A percentile compares a stretch with the other conserved stretches of the same genome.
Evolutionary conservation across 2,329 filamentous ascomycete genomes (phyloP).

Genomic region (Nemania diffusa): DNA sequence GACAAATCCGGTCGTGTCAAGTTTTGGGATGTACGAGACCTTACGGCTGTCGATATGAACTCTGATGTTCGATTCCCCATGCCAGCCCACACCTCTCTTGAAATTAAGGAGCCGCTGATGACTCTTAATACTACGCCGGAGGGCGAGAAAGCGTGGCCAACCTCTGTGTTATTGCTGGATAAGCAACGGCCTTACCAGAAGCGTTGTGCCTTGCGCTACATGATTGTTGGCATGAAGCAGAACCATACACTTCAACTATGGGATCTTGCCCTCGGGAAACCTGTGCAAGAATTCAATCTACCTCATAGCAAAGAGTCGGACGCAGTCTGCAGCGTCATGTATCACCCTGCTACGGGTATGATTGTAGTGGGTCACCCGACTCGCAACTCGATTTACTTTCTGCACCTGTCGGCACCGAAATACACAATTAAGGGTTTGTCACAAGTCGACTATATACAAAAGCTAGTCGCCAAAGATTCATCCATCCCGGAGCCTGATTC

Average conservation of each 20-base stretch:
- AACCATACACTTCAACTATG: slow-evolving; percentile 98
- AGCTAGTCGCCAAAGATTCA: slow-evolving; percentile 76
- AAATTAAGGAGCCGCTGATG: slow-evolving; percentile 86
- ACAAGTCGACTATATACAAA: slow-evolving; percentile 88
- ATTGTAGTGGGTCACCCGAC: slow-evolving; percentile 96
- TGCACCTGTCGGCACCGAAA: slow-evolving; percentile 92
- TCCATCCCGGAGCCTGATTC: slow-evolving; percentile 86
- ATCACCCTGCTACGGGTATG: slow-evolving; percentile 91
- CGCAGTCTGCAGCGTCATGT: slow-evolving; percentile 96
- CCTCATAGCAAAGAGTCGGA: slow-evolving; percentile 96
- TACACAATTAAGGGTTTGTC: slow-evolving; percentile 86
- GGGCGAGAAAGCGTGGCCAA: slow-evolving; percentile 95
- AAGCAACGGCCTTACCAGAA: slow-evolving; percentile 95
- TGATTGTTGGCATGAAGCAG: slow-evolving; percentile 98
- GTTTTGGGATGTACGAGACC: slow-evolving; percentile 95
- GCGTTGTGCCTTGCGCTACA: slow-evolving; percentile 88
- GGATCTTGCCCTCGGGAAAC: slow-evolving; percentile 95
- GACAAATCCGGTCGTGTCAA: slow-evolving; percentile 97
- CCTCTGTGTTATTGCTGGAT: slow-evolving; percentile 94
- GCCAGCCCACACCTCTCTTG: slow-evolving; percentile 69
- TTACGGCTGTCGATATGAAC: slow-evolving; percentile 67
- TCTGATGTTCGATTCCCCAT: slow-evolving; percentile 62
- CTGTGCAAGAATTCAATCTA: slow-evolving; percentile 95
- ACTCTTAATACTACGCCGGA: slow-evolving; percentile 88
- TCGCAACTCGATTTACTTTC: slow-evolving; percentile 96